Conservation (phyloP, 2,329 filamentous ascomycete genomes). For the Paracoccidioides lutzii region DNA sequence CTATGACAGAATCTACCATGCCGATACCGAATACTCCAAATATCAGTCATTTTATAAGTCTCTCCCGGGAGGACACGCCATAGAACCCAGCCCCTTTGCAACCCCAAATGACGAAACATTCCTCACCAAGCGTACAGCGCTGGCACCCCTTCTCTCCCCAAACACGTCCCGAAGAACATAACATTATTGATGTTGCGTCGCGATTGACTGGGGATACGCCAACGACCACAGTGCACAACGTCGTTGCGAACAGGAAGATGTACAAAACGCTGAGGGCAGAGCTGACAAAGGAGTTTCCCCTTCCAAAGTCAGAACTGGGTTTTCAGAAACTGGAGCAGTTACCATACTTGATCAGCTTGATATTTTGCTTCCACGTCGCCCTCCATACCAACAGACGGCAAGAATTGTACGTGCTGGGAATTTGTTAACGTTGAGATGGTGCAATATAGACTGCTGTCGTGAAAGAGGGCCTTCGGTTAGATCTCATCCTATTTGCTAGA, state of each 20-base stretch:
- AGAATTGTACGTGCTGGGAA: slow-evolving; percentile 11
- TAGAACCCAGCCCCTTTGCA: slow-evolving; percentile 14
- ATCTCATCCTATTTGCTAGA: not conserved
- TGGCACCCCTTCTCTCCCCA: slow-evolving; percentile 22
- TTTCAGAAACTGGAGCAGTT: slow-evolving; percentile 23
- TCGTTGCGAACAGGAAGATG: slow-evolving; percentile 17
- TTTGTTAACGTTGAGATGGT: slow-evolving; percentile 15
- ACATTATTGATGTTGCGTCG: slow-evolving; percentile 19
- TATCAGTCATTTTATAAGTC: slow-evolving; percentile 16
- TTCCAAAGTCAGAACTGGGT: slow-evolving; percentile 14
- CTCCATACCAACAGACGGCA: no score
- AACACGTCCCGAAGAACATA: slow-evolving; percentile 17
- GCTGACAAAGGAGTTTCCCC: slow-evolving; percentile 20
- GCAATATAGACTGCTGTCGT: slow-evolving; percentile 19
- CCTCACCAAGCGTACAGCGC: slow-evolving; percentile 18
- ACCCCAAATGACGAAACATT: slow-evolving; percentile 17
- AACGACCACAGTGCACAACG: slow-evolving; percentile 21
- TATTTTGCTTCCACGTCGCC: not conserved
- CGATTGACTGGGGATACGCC: slow-evolving; percentile 26
- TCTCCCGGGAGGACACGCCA: slow-evolving; percentile 17
- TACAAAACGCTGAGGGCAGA: slow-evolving; percentile 17
- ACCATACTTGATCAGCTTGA: not conserved
- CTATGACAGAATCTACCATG: slow-evolving; percentile 9
- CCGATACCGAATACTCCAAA: slow-evolving; percentile 16
- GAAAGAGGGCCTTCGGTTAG: slow-evolving; percentile 25